Conservation (phyloP, 768 basidiomycete species). For the Leucogyrophana mollusca region DNA sequence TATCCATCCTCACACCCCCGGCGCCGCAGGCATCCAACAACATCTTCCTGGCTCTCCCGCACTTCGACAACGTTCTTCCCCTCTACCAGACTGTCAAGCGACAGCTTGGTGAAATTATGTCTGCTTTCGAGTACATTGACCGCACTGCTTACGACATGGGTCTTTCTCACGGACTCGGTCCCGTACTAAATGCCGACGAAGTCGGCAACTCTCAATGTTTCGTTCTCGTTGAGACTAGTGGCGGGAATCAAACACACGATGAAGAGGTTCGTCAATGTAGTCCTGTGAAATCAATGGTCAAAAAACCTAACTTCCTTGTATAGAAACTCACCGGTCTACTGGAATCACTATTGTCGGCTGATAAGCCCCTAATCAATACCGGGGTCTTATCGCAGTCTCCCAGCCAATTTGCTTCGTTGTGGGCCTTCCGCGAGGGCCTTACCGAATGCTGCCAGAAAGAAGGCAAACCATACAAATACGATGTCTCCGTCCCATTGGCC, state of each 20-base stretch:
- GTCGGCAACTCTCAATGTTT: slow-evolving; percentile 82
- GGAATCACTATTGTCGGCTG: slow-evolving; percentile 71
- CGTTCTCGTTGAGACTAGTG: slow-evolving; percentile 92
- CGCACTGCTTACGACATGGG: slow-evolving; percentile 80
- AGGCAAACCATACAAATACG: slow-evolving; percentile 97
- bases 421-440: slow-evolving; percentile 90
- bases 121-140: slow-evolving; percentile 97
- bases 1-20: slow-evolving; percentile 90
- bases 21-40: slow-evolving; percentile 85
- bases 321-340: slow-evolving; percentile 87
- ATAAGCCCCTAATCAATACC: slow-evolving; percentile 76
- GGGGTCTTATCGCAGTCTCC: slow-evolving; percentile 92
- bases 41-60: slow-evolving; percentile 85
- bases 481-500: slow-evolving; percentile 84
- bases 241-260: slow-evolving; percentile 89
- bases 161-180: slow-evolving; percentile 80
- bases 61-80: slow-evolving; percentile 83
- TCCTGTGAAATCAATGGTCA: slow-evolving; percentile 2
- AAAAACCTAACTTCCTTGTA: background rate
- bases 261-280: slow-evolving; percentile 61
- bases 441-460: slow-evolving; percentile 92
- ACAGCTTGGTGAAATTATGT: slow-evolving; percentile 90
- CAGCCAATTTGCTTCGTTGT: slow-evolving; percentile 84
- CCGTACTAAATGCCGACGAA: slow-evolving; percentile 72
- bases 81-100: slow-evolving; percentile 80